phyloP scores from a whole-genome alignment of 306 rosid species.

The Glycine latifolia region DNA sequence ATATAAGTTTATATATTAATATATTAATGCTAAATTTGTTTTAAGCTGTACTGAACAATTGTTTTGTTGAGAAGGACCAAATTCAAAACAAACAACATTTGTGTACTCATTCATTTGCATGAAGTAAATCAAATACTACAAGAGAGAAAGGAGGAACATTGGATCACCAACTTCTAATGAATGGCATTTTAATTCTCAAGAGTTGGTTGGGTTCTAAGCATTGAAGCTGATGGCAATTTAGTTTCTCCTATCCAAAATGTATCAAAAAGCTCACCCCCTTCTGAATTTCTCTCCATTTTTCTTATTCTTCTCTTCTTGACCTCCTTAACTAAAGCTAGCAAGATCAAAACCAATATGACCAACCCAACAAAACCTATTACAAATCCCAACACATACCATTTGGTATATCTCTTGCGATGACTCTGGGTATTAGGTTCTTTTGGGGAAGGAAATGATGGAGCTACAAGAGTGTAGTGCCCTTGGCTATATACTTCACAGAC shows the following conservation, averaged over 20 bases:
- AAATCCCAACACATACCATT: slow-evolving; percentile 62
- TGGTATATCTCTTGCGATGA: slow-evolving; percentile 7
- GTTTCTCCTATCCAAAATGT: slow-evolving; percentile 82
- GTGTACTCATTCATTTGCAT: slow-evolving; percentile 39
- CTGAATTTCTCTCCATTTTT: slow-evolving; percentile 72
- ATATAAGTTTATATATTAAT: neutral
- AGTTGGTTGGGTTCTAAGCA: slow-evolving; percentile 77
- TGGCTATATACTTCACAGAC: slow-evolving; percentile 53
- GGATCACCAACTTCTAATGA: slow-evolving; percentile 26
- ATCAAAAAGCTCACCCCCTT: slow-evolving; percentile 64
- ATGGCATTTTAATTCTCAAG: slow-evolving; percentile 62
- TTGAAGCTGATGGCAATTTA: slow-evolving; percentile 81
- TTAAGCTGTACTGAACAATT: slow-evolving; percentile 24
- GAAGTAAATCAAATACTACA: slow-evolving; percentile 2
- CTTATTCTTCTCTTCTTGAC: slow-evolving; percentile 52
- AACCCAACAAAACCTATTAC: slow-evolving; percentile 62
- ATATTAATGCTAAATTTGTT: neutral
- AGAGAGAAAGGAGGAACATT: neutral
- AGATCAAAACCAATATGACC: slow-evolving; percentile 50
- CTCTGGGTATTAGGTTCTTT: neutral
- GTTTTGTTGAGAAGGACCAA: slow-evolving; percentile 32
- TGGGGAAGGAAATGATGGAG: slow-evolving; percentile 49
- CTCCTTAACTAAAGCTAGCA: slow-evolving; percentile 43
- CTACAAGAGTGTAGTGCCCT: slow-evolving; percentile 74
- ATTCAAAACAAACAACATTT: slow-evolving; percentile 8